These are phyloP conservation scores for Colletotrichum sp. DNA, from an alignment of 2,329 filamentous ascomycete genomes.

Conservation along the genomic window DNA sequence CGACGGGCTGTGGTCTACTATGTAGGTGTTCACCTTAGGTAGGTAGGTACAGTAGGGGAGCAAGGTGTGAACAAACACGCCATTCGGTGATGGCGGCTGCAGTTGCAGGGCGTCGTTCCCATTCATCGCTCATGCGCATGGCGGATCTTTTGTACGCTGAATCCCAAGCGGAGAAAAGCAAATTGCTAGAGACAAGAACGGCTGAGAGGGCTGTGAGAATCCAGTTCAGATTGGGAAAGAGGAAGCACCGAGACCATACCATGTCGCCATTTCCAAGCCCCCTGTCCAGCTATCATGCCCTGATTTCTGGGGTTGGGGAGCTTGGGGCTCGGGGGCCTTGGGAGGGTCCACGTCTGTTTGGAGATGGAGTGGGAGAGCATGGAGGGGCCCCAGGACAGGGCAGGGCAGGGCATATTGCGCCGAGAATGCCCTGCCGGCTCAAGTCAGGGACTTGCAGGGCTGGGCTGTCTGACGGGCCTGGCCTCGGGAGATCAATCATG, in stretches of 20 bases:
- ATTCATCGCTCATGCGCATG: neutral
- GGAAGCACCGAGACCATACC: neutral
- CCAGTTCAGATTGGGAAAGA: slow-evolving; percentile 4
- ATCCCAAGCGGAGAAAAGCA: neutral
- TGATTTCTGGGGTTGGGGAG: neutral
- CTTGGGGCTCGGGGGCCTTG: neutral
- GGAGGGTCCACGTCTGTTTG: neutral
- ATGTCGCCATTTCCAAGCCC: slow-evolving; percentile 4
- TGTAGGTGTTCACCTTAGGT: neutral
- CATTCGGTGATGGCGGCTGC: neutral
- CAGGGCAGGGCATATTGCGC: neutral
- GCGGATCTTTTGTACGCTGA: neutral
- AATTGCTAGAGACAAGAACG: neutral
- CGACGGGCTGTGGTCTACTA: neutral
- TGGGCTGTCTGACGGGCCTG: no score
- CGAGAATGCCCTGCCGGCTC: neutral
- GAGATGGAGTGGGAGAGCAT: neutral
- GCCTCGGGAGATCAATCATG: no score
- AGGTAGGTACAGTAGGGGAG: neutral
- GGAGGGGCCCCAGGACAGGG: neutral
- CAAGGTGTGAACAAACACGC: neutral
- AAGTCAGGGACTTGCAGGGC: neutral
- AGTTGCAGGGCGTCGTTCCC: neutral
- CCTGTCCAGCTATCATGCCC: neutral
- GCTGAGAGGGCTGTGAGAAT: slow-evolving; percentile 7